phyloP scores from a whole-genome alignment of 2,329 filamentous ascomycete species.

The Aspergillus fumigatus region DNA sequence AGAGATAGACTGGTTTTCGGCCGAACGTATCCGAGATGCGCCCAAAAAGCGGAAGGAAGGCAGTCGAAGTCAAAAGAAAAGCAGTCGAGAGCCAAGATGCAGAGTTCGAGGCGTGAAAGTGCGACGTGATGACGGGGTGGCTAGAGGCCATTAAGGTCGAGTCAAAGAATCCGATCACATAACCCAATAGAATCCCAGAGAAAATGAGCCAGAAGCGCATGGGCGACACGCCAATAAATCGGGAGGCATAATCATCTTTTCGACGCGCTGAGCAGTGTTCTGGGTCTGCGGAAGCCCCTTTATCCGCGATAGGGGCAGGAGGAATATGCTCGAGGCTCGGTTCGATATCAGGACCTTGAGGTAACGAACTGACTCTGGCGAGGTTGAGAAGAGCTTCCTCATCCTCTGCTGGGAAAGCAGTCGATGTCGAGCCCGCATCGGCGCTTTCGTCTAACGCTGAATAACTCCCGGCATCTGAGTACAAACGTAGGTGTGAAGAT shows the following conservation, averaged over 20 bases:
- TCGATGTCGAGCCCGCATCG: slow-evolving; percentile 6
- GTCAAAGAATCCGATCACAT: slow-evolving; percentile 63
- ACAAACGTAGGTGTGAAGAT: slow-evolving; percentile 12
- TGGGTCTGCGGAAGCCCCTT: slow-evolving; percentile 5
- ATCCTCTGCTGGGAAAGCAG: slow-evolving; percentile 7
- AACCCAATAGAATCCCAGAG: slow-evolving; percentile 52
- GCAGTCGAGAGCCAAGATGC: slow-evolving; percentile 80
- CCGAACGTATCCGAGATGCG: slow-evolving; percentile 71
- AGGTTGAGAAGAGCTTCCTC: slow-evolving; percentile 19
- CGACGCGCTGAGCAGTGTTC: slow-evolving; percentile 6
- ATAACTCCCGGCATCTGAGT: slow-evolving; percentile 35
- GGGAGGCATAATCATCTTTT: slow-evolving; percentile 22
- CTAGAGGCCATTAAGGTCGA: slow-evolving; percentile 75
- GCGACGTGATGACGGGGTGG: slow-evolving; percentile 75
- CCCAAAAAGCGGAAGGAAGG: slow-evolving; percentile 70
- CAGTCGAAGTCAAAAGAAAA: slow-evolving; percentile 71
- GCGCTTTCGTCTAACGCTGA: slow-evolving; percentile 29
- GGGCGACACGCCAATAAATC: slow-evolving; percentile 36
- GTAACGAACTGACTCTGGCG: slow-evolving; percentile 23
- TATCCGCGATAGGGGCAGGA: slow-evolving; percentile 10
- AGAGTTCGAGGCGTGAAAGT: slow-evolving; percentile 71
- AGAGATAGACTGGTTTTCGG: slow-evolving; percentile 62
- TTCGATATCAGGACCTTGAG: slow-evolving; percentile 24
- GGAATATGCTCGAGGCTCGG: slow-evolving; percentile 21
- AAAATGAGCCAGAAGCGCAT: slow-evolving; percentile 61